Conservation (phyloP, 805 yeast genomes). For the Candida coleopterorum region DNA sequence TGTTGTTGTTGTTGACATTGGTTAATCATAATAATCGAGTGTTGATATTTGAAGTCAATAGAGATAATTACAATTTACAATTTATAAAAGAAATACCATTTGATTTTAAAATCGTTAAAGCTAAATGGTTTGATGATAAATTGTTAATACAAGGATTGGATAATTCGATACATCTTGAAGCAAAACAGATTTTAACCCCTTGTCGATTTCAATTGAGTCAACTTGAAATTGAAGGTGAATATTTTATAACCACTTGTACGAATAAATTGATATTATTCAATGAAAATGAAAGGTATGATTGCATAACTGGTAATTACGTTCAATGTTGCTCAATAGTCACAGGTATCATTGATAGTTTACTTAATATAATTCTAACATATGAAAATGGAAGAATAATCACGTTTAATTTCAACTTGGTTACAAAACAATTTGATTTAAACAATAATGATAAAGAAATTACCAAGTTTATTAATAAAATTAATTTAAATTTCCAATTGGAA, state of each 20-base stretch:
- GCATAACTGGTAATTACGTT: background rate
- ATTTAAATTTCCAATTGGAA: slow-evolving; percentile 20
- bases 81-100: background rate
- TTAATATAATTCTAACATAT: slow-evolving; percentile 12
- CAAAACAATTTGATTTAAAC: background rate
- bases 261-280: slow-evolving; percentile 7
- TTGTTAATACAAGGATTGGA: slow-evolving; percentile 4
- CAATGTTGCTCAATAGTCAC: slow-evolving; percentile 10
- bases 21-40: slow-evolving; percentile 8
- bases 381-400: slow-evolving; percentile 19
- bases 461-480: slow-evolving; percentile 16
- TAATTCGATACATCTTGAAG: slow-evolving; percentile 4
- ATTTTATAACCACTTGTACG: slow-evolving; percentile 6
- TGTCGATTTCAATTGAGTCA: slow-evolving; percentile 7
- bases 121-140: slow-evolving; percentile 8
- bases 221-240: slow-evolving; percentile 1
- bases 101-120: slow-evolving; percentile 7
- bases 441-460: slow-evolving; percentile 9
- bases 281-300: background rate
- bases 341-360: background rate
- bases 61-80: background rate
- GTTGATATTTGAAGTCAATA: slow-evolving; percentile 4
- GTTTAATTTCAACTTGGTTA: slow-evolving; percentile 6
- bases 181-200: background rate
- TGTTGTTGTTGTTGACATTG: slow-evolving; percentile 5